Conservation (phyloP, 2,329 filamentous ascomycete species). For the Ophiostoma quercus region DNA sequence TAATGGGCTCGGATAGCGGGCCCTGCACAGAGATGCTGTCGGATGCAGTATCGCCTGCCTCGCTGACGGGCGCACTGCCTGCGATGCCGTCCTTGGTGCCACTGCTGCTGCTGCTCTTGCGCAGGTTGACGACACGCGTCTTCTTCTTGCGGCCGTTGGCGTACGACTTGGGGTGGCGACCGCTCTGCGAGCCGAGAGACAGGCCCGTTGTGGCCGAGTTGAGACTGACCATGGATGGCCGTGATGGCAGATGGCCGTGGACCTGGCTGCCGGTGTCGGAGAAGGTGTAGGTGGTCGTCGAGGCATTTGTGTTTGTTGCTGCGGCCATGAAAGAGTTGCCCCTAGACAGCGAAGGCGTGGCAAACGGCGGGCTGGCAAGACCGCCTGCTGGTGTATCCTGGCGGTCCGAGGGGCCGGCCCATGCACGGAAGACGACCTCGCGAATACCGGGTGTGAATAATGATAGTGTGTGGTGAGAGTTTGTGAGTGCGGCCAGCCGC, state of each 20-base stretch:
- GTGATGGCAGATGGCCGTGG: slow-evolving; percentile 58
- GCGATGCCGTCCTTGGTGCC: slow-evolving; percentile 32
- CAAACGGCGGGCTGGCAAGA: slow-evolving; percentile 43
- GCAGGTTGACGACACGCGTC: slow-evolving; percentile 74
- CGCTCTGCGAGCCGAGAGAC: slow-evolving; percentile 56
- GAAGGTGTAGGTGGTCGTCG: slow-evolving; percentile 67
- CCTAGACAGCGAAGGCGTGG: slow-evolving; percentile 53
- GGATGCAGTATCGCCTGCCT: slow-evolving; percentile 46
- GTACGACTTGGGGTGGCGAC: slow-evolving; percentile 54
- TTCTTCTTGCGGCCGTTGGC: slow-evolving; percentile 67
- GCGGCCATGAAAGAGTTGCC: slow-evolving; percentile 57
- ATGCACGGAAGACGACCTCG: slow-evolving; percentile 87
- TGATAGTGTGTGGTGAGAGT: slow-evolving; percentile 85
- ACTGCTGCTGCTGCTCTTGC: slow-evolving; percentile 48
- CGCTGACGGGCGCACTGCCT: slow-evolving; percentile 45
- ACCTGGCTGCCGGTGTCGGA: slow-evolving; percentile 63
- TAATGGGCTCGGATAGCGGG: slow-evolving; percentile 57
- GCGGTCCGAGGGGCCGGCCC: slow-evolving; percentile 73
- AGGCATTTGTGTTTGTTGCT: slow-evolving; percentile 53
- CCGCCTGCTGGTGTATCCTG: slow-evolving; percentile 44
- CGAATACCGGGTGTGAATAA: slow-evolving; percentile 86
- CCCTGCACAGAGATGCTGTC: slow-evolving; percentile 48
- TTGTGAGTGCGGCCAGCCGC: slow-evolving; percentile 72
- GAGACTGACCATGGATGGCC: slow-evolving; percentile 61
- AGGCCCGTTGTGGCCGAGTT: slow-evolving; percentile 58